Evolutionary conservation across 2,329 filamentous ascomycete genomes (phyloP), one percentile per base, ranked within the genome.

Genomic region (Graphilbum fragrans): DNA sequence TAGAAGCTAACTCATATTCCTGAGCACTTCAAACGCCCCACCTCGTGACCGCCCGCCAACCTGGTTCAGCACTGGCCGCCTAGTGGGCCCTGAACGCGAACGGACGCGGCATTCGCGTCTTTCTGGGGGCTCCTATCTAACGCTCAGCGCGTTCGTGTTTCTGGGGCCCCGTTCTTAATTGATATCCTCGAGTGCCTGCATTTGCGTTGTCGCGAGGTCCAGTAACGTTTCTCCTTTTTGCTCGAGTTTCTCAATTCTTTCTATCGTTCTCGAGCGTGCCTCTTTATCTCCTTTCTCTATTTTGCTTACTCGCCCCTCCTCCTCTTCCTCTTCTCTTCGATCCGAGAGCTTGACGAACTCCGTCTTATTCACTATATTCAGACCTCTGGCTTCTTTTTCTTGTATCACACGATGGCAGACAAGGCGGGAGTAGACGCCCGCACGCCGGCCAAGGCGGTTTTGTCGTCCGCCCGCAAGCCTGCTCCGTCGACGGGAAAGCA

Each of bases 401-500:
- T n/a, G n/a, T n/a, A n/a, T n/a, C n/a, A n/a, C 32, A 44, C 33
- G 14, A 58, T 59, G 56, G 54, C 47, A 27, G 54, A 53, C 35
- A 57, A 49, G 37, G 34, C 49, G 16, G 45, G 52, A 17, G 42
- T 51, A 5, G 47, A 51, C 29, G 55, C 55, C 27, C 58, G 59
- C 38, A 63, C 61, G 25, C 59, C 62, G 22, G 56, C 59, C 29
- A 60, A 53, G 49, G 52, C 58, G 19, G 46, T 56, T 5, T 47
- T 56, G 20, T 46, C 55, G 8, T 31, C 14, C 18, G 49, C 51
- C 29, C 64, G 59, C 52, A 64, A 73, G 52, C 56, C 63, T 34
- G 59, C 60, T 35, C 59, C 62, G 35, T 71, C 72, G 18, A 59
- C 64, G 6, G 59, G 59, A 47, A 78, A 77, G 54, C 78, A 74